Evolutionary conservation across 495 filamentous ascomycete species (phyloP).

Genomic region (Paragyromitra xinjiangensis): DNA sequence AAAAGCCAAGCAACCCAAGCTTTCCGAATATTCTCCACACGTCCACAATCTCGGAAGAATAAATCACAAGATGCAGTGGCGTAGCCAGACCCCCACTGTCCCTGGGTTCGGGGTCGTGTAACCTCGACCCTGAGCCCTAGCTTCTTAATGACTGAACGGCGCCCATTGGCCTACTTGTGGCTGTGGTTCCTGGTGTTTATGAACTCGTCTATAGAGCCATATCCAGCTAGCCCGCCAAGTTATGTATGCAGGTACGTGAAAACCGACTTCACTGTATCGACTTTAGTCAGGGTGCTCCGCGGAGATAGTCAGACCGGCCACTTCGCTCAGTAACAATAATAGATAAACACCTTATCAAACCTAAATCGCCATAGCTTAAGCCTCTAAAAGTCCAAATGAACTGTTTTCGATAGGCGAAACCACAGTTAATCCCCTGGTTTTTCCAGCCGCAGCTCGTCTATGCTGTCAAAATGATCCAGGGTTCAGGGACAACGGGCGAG

Average conservation of each 20-base stretch:
- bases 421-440: conserved; percentile 9
- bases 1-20: not conserved
- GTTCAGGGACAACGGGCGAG: conserved; percentile 6
- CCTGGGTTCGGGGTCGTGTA: not conserved
- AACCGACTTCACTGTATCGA: not conserved
- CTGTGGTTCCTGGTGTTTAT: not conserved
- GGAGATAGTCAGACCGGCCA: conserved; percentile 22
- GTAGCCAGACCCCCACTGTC: not conserved
- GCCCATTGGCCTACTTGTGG: not conserved
- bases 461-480: not conserved
- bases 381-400: not conserved
- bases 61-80: not conserved
- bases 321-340: not conserved
- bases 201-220: not conserved
- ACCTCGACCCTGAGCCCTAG: not conserved
- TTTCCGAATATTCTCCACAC: not conserved
- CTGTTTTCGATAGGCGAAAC: conserved; percentile 5
- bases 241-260: conserved; percentile 24
- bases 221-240: not conserved
- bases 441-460: not conserved
- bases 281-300: not conserved
- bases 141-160: not conserved
- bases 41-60: not conserved
- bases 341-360: conserved; percentile 21
- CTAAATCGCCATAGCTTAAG: not conserved